Percentiles rank a stretch among this genome's conserved stretches.
Evolutionary conservation across 371 early-diverging fungal species (phyloP).

Genomic region (Rhizopus delemar): DNA sequence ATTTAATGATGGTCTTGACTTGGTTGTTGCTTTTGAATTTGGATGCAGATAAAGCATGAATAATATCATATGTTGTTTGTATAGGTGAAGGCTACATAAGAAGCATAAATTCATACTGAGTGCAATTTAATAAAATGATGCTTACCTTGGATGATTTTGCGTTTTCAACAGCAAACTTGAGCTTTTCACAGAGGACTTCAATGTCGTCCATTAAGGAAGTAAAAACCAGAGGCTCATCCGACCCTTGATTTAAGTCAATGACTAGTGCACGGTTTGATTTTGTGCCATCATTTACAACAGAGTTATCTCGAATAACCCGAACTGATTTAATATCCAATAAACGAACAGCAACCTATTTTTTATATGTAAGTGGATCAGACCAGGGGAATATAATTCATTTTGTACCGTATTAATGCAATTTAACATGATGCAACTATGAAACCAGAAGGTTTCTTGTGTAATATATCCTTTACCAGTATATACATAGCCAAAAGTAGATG

Average conservation of each 20-base stretch:
- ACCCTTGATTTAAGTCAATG: slow-evolving; percentile 27
- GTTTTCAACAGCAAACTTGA: slow-evolving; percentile 44
- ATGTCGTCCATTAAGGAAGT: slow-evolving; percentile 44
- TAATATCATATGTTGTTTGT: slow-evolving; percentile 44
- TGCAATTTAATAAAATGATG: background rate
- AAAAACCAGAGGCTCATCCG: slow-evolving; percentile 36
- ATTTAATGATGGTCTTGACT: slow-evolving; percentile 35
- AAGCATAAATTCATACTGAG: background rate
- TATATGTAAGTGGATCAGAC: background rate
- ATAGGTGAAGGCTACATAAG: slow-evolving; percentile 34
- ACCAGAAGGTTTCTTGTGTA: slow-evolving; percentile 46
- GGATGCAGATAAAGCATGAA: slow-evolving; percentile 43
- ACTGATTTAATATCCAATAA: slow-evolving; percentile 37
- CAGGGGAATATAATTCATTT: background rate
- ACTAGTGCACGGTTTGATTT: slow-evolving; percentile 38
- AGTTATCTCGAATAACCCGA: slow-evolving; percentile 43
- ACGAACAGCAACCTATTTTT: slow-evolving; percentile 37
- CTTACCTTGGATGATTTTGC: slow-evolving; percentile 36
- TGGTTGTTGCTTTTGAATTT: slow-evolving; percentile 32
- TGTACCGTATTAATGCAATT: slow-evolving; percentile 42
- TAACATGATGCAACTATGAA: slow-evolving; percentile 42
- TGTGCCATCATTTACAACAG: slow-evolving; percentile 33
- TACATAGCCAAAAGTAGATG: slow-evolving; percentile 37
- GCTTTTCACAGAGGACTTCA: slow-evolving; percentile 39
- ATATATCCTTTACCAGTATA: slow-evolving; percentile 45